Conservation (phyloP, 805 yeast species). For the Metschnikowia santaceciliae region DNA sequence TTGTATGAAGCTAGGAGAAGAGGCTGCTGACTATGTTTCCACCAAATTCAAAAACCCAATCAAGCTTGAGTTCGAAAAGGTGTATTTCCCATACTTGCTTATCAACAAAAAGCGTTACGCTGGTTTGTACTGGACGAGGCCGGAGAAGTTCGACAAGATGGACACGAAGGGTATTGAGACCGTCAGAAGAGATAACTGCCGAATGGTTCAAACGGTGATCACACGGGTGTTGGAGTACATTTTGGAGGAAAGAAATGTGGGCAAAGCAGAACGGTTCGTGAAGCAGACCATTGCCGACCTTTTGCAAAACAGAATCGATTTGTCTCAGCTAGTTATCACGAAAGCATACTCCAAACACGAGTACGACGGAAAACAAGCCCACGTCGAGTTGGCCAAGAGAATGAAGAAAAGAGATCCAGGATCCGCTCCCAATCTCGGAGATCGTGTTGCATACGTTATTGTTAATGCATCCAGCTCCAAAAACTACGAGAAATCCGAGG, state of each 20-base stretch:
- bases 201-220: conserved; percentile 90
- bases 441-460: conserved; percentile 96
- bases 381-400: conserved; percentile 91
- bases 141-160: conserved; percentile 92
- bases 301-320: conserved; percentile 84
- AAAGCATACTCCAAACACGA: conserved; percentile 87
- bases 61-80: conserved; percentile 93
- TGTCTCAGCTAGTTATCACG: conserved; percentile 90
- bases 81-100: conserved; percentile 87
- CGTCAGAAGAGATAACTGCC: conserved; percentile 95
- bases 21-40: conserved; percentile 89
- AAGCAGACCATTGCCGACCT: conserved; percentile 85
- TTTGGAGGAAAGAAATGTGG: conserved; percentile 81
- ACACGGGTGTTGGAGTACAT: conserved; percentile 84
- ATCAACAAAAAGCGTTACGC: conserved; percentile 97
- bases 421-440: conserved; percentile 94
- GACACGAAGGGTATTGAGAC: conserved; percentile 98
- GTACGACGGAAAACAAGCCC: conserved; percentile 96
- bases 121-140: conserved; percentile 91
- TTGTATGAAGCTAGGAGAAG: conserved; percentile 89
- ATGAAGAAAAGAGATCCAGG: conserved; percentile 97
- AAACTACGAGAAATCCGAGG: conserved; percentile 94
- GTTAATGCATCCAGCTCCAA: conserved; percentile 75
- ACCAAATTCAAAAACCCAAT: conserved; percentile 78
- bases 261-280: conserved; percentile 79